phyloP scores from a whole-genome alignment of 1,139 yeast genomes.

The Taiozyma onychis region DNA sequence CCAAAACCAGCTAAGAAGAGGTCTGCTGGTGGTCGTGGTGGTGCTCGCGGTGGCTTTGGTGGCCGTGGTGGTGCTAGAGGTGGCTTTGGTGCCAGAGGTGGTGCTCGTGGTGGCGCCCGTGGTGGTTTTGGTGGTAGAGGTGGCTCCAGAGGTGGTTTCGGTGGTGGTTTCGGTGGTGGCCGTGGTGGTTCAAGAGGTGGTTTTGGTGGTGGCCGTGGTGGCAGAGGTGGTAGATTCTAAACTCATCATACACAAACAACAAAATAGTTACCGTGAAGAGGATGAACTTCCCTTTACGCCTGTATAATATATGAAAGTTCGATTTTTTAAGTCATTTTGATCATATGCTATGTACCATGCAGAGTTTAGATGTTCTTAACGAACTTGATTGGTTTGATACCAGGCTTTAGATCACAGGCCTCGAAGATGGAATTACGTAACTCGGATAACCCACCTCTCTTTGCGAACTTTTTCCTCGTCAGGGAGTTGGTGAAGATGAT shows the following conservation, averaged over 20 bases:
- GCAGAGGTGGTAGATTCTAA: conserved; percentile 35
- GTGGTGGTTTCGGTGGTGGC: conserved; percentile 31
- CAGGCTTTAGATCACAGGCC: conserved; percentile 30
- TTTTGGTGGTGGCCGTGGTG: conserved; percentile 39
- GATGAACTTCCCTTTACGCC: neutral
- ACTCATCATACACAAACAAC: neutral
- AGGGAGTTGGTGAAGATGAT: conserved; percentile 36
- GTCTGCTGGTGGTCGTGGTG: conserved; percentile 43
- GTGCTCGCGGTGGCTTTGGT: conserved; percentile 40
- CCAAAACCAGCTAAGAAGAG: conserved; percentile 76
- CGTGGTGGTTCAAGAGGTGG: conserved; percentile 35
- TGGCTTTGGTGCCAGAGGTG: conserved; percentile 39
- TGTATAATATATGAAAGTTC: neutral
- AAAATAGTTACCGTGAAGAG: neutral
- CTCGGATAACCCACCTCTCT: conserved; percentile 35
- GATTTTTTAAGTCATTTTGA: neutral
- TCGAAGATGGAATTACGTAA: conserved; percentile 33
- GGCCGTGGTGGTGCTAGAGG: conserved; percentile 40
- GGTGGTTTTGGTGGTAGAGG: conserved; percentile 34
- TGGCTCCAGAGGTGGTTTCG: conserved; percentile 48
- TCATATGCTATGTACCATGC: neutral
- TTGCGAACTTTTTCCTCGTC: conserved; percentile 21
- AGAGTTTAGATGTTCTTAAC: conserved; percentile 1
- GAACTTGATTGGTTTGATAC: conserved; percentile 21
- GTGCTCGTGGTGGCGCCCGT: conserved; percentile 32